Evolutionary conservation across 1,284 basidiomycete genomes (phyloP).

Genomic region (Coniferiporia sulphurascens): DNA sequence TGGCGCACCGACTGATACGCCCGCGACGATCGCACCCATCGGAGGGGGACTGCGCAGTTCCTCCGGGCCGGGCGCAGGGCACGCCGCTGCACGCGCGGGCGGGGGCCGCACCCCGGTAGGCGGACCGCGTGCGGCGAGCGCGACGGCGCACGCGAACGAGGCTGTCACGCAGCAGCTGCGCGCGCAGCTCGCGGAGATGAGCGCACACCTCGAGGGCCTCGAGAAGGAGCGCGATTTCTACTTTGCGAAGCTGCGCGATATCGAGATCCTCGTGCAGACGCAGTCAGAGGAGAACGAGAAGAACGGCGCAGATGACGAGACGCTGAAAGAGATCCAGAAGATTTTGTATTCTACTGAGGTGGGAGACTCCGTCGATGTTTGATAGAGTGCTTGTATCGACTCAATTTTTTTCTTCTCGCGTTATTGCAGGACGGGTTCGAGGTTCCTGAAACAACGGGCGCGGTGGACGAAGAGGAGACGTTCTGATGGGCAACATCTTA

Average conservation of each 20-base stretch:
- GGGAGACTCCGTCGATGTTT: too few relatives aligned
- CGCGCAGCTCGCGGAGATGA: constrained; percentile 80
- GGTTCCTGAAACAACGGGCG: constrained; percentile 48
- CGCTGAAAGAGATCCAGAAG: constrained; percentile 83
- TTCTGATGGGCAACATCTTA: constrained; percentile 29
- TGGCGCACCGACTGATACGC: constrained; percentile 69
- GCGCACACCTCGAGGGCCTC: constrained; percentile 77
- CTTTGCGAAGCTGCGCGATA: constrained; percentile 95
- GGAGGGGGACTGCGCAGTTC: constrained; percentile 2
- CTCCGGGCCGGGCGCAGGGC: neutral
- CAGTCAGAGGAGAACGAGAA: constrained; percentile 60
- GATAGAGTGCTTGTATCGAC: too few relatives aligned
- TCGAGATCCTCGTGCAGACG: constrained; percentile 88
- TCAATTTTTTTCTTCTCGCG: neutral
- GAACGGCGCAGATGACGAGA: constrained; percentile 59
- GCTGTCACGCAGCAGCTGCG: constrained; percentile 56
- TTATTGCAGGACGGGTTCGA: constrained; percentile 60
- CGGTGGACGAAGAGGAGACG: constrained; percentile 56
- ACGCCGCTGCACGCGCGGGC: constrained; percentile 3
- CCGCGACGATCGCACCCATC: constrained; percentile 73
- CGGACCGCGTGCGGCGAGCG: constrained; percentile 58
- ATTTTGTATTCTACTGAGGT: constrained; percentile 96
- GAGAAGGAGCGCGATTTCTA: constrained; percentile 98
- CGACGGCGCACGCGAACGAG: constrained; percentile 57
- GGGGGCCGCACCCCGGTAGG: constrained; percentile 53